phyloP scores from a whole-genome alignment of 169 alveolate species.

The Fabrea salina region DNA sequence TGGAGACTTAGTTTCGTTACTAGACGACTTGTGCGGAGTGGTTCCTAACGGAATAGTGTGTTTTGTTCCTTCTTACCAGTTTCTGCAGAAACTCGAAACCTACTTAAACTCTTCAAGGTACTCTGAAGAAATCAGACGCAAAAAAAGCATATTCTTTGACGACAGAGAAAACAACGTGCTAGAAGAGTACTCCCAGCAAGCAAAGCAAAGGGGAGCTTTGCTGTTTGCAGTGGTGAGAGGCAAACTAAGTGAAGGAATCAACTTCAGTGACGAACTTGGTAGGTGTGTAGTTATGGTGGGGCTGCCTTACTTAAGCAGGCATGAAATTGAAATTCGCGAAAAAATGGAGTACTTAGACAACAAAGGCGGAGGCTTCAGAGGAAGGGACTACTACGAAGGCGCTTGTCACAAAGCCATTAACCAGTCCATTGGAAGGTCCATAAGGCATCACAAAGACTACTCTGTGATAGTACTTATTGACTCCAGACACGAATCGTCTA shows the following conservation, averaged over 20 bases:
- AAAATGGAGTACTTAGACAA: constrained; percentile 60
- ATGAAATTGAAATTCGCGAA: constrained; percentile 53
- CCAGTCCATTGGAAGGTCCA: constrained; percentile 96
- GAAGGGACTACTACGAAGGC: constrained; percentile 42
- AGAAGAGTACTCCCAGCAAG: constrained; percentile 19
- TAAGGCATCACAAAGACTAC: constrained; percentile 94
- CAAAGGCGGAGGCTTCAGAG: constrained; percentile 24
- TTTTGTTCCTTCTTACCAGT: constrained; percentile 66
- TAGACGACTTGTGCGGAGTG: constrained; percentile 37
- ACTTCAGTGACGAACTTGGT: constrained; percentile 93
- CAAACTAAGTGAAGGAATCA: constrained; percentile 95
- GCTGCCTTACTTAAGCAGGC: constrained; percentile 90
- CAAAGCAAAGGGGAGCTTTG: constrained; percentile 77
- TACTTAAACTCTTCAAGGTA: constrained; percentile 11
- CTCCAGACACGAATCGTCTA: constrained; percentile 51
- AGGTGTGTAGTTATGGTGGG: constrained; percentile 92
- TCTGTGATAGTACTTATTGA: constrained; percentile 92
- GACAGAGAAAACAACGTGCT: constrained; percentile 23
- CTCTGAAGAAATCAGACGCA: constrained; percentile 19
- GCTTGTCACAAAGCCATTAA: constrained; percentile 91
- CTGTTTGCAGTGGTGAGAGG: constrained; percentile 91
- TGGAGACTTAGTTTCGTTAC: constrained; percentile 41
- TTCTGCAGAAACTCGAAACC: constrained; percentile 44
- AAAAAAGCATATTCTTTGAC: constrained; percentile 44
- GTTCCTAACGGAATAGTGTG: constrained; percentile 77